Percentiles rank a stretch among this genome's conserved stretches.
These are phyloP conservation scores for Phellinidium pouzarii DNA, from an alignment of 1,284 basidiomycete species.

Conservation along the genomic window DNA sequence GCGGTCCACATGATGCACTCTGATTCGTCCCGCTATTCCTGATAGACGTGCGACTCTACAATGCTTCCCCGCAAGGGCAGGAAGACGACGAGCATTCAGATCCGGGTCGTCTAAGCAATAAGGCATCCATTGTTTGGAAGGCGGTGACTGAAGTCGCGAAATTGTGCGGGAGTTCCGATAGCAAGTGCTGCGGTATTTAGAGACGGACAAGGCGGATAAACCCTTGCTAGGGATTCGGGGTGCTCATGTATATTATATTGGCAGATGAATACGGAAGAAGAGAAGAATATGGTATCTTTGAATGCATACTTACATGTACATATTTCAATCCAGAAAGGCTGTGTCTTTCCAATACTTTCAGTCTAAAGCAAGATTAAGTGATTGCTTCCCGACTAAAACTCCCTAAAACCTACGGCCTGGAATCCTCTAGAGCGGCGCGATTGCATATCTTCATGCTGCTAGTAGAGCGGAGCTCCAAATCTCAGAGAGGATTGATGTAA, in stretches of 20 bases:
- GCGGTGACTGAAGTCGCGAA: not conserved
- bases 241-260: not conserved
- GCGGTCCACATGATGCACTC: too few relatives aligned
- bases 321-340: not conserved
- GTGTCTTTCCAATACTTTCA: not conserved
- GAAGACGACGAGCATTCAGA: not conserved
- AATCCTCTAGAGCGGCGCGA: not conserved
- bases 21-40: not conserved
- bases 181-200: not conserved
- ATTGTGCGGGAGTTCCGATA: not conserved
- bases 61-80: not conserved
- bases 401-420: slow-evolving; percentile 3
- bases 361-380: not conserved
- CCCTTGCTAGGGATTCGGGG: not conserved
- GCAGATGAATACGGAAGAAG: not conserved
- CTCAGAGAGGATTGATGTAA: not conserved
- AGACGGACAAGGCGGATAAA: not conserved
- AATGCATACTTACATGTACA: not conserved
- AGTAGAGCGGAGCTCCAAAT: not conserved
- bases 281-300: not conserved
- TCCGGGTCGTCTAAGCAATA: too few relatives aligned
- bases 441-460: not conserved
- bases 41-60: not conserved
- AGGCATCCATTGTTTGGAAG: not conserved
- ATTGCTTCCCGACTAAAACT: slow-evolving; percentile 1